Percentiles rank a stretch among this genome's conserved stretches.
phyloP scores from a whole-genome alignment of 202 grass and related monocot genomes.

The Dendrocalamus latiflorus region DNA sequence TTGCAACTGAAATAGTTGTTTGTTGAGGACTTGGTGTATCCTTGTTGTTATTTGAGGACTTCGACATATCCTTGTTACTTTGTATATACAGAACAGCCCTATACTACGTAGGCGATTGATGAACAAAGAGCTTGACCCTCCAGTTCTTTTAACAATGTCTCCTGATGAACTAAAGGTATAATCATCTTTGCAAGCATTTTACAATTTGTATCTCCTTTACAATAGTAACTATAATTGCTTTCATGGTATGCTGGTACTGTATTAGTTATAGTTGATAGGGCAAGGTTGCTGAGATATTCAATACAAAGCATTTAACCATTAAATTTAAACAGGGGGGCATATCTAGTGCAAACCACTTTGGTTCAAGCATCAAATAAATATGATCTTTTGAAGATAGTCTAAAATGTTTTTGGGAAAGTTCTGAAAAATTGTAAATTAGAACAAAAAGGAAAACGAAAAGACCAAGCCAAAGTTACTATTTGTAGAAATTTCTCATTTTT shows the following conservation, averaged over 20 bases:
- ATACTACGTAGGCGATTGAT: constrained; percentile 68
- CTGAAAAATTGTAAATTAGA: not conserved
- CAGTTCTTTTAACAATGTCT: constrained; percentile 78
- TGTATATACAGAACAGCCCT: constrained; percentile 54
- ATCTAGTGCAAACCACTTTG: not conserved
- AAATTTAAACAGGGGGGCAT: not conserved
- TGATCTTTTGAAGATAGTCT: not conserved
- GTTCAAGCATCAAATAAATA: not conserved
- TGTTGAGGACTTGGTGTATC: not conserved
- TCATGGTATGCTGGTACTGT: not conserved
- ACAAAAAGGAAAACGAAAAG: not conserved
- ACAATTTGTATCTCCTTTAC: constrained; percentile 13
- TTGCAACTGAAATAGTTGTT: not conserved
- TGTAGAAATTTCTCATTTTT: not conserved
- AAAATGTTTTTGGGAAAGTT: not conserved
- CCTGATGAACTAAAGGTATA: constrained; percentile 88
- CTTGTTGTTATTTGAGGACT: not conserved
- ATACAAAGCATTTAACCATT: not conserved
- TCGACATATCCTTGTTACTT: constrained; percentile 17
- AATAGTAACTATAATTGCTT: not conserved
- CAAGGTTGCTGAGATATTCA: not conserved
- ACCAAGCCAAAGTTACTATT: not conserved
- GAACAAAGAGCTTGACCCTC: constrained; percentile 78
- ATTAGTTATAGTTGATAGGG: constrained; percentile 8
- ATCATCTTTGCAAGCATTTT: constrained; percentile 14